Conservation (phyloP, 441 rosid species). For the Pelargonium citronellum region DNA sequence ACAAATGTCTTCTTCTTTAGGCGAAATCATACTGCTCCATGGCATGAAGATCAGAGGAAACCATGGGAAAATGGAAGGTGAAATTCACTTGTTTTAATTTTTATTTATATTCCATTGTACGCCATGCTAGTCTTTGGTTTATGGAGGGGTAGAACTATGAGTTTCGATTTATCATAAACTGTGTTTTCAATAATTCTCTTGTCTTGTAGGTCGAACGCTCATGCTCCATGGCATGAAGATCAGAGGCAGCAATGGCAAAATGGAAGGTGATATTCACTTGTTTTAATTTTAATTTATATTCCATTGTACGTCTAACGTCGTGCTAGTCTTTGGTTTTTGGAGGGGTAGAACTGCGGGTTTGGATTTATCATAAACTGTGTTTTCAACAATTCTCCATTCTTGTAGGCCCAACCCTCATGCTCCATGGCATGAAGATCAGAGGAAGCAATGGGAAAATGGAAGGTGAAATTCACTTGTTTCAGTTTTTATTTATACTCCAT, state of each 20-base stretch:
- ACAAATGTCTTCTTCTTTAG: background rate
- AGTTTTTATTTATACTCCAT: too few species aligned
- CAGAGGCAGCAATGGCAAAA: too few species aligned
- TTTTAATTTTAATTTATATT: background rate
- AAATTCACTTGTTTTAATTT: background rate
- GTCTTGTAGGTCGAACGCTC: background rate
- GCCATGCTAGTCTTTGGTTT: background rate
- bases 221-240: background rate
- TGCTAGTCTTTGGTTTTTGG: background rate
- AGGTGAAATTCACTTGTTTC: too few species aligned
- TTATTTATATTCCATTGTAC: background rate
- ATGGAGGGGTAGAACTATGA: background rate
- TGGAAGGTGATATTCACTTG: slow-evolving; percentile 22
- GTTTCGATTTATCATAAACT: background rate
- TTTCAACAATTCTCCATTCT: background rate
- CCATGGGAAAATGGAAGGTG: slow-evolving; percentile 27
- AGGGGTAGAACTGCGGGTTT: background rate
- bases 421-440: too few species aligned
- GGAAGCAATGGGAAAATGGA: too few species aligned
- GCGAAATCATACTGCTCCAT: background rate
- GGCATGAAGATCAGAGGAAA: background rate
- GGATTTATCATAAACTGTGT: background rate
- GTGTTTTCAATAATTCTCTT: background rate
- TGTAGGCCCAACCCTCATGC: background rate
- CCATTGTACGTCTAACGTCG: background rate